phyloP scores from a whole-genome alignment of 192 early-diverging fungal species.

The Glomus cerebriforme region DNA sequence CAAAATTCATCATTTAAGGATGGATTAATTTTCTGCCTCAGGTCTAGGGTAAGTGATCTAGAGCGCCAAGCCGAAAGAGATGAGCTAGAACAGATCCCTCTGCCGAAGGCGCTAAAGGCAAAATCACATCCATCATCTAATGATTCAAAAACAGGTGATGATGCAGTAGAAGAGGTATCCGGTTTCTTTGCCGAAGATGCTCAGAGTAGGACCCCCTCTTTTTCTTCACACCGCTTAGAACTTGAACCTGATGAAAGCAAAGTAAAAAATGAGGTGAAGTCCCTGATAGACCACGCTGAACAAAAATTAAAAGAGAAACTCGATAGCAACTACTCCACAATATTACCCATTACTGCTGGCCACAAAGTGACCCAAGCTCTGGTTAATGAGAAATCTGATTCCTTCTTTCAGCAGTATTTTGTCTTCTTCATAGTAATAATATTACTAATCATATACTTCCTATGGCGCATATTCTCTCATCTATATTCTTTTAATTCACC shows the following conservation, averaged over 20 bases:
- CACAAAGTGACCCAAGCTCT: neutral
- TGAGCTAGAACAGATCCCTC: conserved; percentile 4
- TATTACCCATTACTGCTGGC: neutral
- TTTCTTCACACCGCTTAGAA: neutral
- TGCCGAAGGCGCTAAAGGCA: too few relatives aligned
- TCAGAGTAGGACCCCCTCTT: neutral
- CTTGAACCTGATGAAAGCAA: neutral
- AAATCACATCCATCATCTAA: neutral
- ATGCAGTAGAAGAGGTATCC: neutral
- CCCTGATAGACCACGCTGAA: neutral
- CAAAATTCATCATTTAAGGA: too few relatives aligned
- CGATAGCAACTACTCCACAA: neutral
- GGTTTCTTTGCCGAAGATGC: neutral
- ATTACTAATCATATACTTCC: too few relatives aligned
- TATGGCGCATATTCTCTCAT: too few relatives aligned
- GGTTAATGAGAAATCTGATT: neutral
- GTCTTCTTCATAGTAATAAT: too few relatives aligned
- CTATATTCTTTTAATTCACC: too few relatives aligned
- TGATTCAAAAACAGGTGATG: neutral
- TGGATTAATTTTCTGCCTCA: too few relatives aligned
- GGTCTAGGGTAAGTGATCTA: too few relatives aligned
- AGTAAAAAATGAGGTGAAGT: neutral
- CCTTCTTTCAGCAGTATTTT: neutral
- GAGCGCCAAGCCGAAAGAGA: neutral
- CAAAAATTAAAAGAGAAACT: neutral